Conservation (phyloP, 1,139 yeast genomes). For the Magnusiomyces magnusii region DNA sequence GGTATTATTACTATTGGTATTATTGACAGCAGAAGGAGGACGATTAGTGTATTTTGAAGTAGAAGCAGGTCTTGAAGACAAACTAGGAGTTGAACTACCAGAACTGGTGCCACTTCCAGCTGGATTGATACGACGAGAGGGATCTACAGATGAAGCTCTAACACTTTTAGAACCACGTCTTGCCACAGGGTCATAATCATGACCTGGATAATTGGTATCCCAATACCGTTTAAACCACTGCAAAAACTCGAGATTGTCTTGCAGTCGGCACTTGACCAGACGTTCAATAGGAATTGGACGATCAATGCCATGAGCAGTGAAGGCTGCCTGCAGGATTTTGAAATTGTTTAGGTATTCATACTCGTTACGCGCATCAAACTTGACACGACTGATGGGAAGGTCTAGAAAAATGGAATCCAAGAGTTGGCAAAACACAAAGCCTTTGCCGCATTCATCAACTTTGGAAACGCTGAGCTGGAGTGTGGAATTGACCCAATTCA, state of each 20-base stretch:
- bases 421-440: conserved; percentile 90
- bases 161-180: conserved; percentile 2
- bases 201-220: conserved; percentile 66
- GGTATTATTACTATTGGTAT: no score
- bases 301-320: conserved; percentile 61
- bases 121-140: not conserved
- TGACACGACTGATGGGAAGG: conserved; percentile 69
- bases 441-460: conserved; percentile 92
- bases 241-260: conserved; percentile 85
- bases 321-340: conserved; percentile 75
- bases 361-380: conserved; percentile 60
- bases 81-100: conserved; percentile 8
- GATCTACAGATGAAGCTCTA: not conserved
- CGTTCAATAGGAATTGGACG: conserved; percentile 75
- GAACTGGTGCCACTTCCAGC: not conserved
- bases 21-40: no score
- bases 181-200: conserved; percentile 51
- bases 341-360: conserved; percentile 75
- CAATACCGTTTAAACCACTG: conserved; percentile 88
- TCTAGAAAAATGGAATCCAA: conserved; percentile 80
- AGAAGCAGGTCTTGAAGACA: not conserved
- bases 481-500: conserved; percentile 76
- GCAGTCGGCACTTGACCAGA: conserved; percentile 79
- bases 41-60: no score
- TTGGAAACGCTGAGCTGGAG: conserved; percentile 59